Conservation (phyloP, 768 basidiomycete genomes). For the Suillus variegatus region DNA sequence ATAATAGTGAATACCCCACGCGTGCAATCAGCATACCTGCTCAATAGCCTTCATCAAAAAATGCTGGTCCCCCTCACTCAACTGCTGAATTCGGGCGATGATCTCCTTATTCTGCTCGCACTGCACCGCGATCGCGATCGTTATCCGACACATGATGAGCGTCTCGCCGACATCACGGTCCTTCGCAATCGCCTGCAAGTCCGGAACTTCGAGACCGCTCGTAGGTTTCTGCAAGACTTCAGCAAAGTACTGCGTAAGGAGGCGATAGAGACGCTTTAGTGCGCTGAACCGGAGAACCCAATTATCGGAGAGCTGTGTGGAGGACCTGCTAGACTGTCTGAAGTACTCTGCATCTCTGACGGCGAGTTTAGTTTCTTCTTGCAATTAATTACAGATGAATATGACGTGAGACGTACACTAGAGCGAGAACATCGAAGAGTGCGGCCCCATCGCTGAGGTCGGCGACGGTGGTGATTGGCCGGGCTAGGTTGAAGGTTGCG, state of each 20-base stretch:
- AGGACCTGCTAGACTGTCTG: conserved; percentile 56
- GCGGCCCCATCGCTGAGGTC: conserved; percentile 83
- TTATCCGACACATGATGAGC: conserved; percentile 75
- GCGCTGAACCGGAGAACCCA: conserved; percentile 87
- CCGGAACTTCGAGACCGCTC: conserved; percentile 78
- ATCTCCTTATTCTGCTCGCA: conserved; percentile 87
- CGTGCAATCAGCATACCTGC: conserved; percentile 51
- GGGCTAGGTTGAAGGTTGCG: conserved; percentile 65
- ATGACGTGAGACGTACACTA: conserved; percentile 56
- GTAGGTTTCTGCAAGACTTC: conserved; percentile 83
- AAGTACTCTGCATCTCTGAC: conserved; percentile 81
- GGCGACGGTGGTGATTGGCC: conserved; percentile 58
- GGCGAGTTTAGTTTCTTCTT: conserved; percentile 10
- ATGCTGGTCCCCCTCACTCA: conserved; percentile 85
- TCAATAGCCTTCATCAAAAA: conserved; percentile 93
- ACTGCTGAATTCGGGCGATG: conserved; percentile 83
- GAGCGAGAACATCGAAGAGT: conserved; percentile 71
- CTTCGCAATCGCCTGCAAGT: conserved; percentile 85
- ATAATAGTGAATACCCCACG: conserved; percentile 2
- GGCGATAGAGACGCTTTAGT: conserved; percentile 82
- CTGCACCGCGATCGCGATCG: conserved; percentile 86
- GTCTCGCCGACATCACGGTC: conserved; percentile 66
- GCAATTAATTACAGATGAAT: background rate
- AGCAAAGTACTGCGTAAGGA: conserved; percentile 87
- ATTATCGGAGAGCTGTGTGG: conserved; percentile 72